These are phyloP conservation scores for Hirschioporus abietinus DNA, from an alignment of 768 basidiomycete genomes.

Conservation along the genomic window DNA sequence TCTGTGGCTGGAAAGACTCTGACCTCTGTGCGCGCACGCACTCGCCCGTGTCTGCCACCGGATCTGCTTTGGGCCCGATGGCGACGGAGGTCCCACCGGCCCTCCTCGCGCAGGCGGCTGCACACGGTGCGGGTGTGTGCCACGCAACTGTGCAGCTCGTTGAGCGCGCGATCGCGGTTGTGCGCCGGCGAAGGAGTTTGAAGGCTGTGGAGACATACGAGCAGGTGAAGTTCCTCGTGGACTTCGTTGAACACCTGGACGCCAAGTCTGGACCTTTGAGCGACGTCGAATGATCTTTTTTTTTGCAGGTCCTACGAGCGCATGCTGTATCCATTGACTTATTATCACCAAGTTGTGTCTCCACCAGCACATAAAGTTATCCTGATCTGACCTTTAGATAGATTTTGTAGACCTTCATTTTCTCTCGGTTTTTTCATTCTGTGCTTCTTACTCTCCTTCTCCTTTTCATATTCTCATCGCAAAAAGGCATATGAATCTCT, in stretches of 20 bases:
- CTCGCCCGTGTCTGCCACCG: not conserved
- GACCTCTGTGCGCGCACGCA: constrained; percentile 5
- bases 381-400: not conserved
- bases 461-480: not conserved
- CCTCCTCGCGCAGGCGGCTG: not conserved
- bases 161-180: constrained; percentile 65
- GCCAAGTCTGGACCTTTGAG: not conserved
- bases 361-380: not conserved
- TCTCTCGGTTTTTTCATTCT: not conserved
- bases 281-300: not conserved
- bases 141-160: constrained; percentile 58
- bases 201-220: constrained; percentile 95
- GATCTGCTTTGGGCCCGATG: not conserved
- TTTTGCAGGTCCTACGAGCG: not conserved
- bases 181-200: constrained; percentile 69
- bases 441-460: not conserved
- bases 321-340: not conserved
- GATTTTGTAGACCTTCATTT: not conserved
- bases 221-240: constrained; percentile 80
- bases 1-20: constrained; percentile 64
- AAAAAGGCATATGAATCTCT: not conserved
- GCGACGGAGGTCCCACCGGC: not conserved
- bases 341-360: not conserved
- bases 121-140: constrained; percentile 2
- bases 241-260: constrained; percentile 61